phyloP scores from a whole-genome alignment of 306 rosid genomes.

The Vigna unguiculata region DNA sequence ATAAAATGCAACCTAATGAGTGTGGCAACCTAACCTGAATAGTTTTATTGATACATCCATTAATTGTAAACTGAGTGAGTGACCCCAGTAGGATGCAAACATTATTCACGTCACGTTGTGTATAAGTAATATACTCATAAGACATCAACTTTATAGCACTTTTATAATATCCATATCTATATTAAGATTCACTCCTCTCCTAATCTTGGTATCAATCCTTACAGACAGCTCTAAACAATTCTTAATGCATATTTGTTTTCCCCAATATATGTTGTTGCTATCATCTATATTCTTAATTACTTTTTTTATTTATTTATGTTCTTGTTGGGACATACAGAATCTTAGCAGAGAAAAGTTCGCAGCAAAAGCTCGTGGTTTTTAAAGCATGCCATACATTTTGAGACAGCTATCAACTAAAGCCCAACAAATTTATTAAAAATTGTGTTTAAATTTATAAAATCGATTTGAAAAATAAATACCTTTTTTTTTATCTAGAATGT shows the following conservation, averaged over 20 bases:
- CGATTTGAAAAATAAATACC: too few species aligned
- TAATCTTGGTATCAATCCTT: slow-evolving; percentile 54
- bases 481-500: too few species aligned
- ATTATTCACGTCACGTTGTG: slow-evolving; percentile 68
- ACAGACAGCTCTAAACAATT: slow-evolving; percentile 49
- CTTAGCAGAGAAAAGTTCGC: slow-evolving; percentile 39
- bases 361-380: slow-evolving; percentile 33
- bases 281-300: slow-evolving; percentile 5
- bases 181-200: slow-evolving; percentile 45
- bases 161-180: slow-evolving; percentile 40
- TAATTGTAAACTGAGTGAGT: slow-evolving; percentile 28
- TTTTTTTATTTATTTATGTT: slow-evolving; percentile 38
- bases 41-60: slow-evolving; percentile 9
- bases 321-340: slow-evolving; percentile 44
- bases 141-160: slow-evolving; percentile 60
- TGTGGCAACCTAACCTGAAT: slow-evolving; percentile 19
- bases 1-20: too few species aligned
- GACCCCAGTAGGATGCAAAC: slow-evolving; percentile 47
- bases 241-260: slow-evolving; percentile 47
- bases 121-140: slow-evolving; percentile 67
- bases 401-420: slow-evolving; percentile 29
- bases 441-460: too few species aligned
- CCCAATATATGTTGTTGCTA: background rate
- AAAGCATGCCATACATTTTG: slow-evolving; percentile 41
- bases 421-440: too few species aligned